Base-by-base conservation (phyloP, 768 basidiomycete genomes). In the Tulasnella sp. region DNA sequence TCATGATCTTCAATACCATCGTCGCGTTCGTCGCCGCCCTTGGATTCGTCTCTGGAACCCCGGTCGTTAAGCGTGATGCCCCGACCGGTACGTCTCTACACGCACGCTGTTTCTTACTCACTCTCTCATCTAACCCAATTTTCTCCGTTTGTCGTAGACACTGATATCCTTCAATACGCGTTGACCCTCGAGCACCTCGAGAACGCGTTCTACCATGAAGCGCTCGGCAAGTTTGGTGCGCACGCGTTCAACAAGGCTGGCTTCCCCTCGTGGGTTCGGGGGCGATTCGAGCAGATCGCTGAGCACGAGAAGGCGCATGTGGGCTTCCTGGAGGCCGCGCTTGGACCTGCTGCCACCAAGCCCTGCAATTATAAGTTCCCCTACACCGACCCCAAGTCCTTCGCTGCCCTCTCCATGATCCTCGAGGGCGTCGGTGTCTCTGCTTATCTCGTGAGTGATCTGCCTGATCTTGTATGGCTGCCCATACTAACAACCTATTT, bases 381-480 rank as follows among this genome's bases (percentile, higher is more conserved):
- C 3, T 74, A 78, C 66, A 72, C 71, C 38, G 74, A 77, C 59
- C 71, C 78, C 26, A 65, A 67, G 32, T 69, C 74, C 3, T 85
- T 86, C 70, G 66, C 79, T 27, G 74, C 74, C 4, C 69, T 78
- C 24, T 74, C 80, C 21, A 72, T 74, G 52, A 71, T 76, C 42
- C 68, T 86, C 26, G 82, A 84, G 70, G 77, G 74, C 30, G 77
- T 85, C 48, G 75, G 74, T 38, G 73, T 76, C 3, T 75, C 80
- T 9, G 81, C 81, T 5, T 85, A 83, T 66, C 73, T 78, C 59
- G 34, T 38, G 7, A 38, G 34, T 38, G 7, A 7, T 38, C 15
- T 38, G 34, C 34, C 15, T 7, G 34, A 5, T 38, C 34, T 38
- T 38, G 34, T 38, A 5, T 38, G 7, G 15, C n/a, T n/a, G n/a